Evolutionary conservation across 2,329 filamentous ascomycete genomes (phyloP).

Genomic region (Beauveria bassiana): DNA sequence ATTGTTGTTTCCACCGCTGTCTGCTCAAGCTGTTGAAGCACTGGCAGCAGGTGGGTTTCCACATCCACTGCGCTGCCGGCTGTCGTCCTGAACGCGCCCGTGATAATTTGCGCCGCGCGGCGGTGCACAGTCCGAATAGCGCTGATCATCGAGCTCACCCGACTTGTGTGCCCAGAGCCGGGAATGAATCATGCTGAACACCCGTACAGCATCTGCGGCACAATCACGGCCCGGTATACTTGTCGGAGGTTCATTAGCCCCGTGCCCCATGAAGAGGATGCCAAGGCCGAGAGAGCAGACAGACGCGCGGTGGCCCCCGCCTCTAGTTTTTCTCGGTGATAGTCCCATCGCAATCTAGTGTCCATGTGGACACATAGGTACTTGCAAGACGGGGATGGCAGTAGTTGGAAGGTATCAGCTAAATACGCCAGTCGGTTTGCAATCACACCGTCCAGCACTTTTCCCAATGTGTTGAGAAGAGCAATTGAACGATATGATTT

Average conservation of each 20-base stretch:
- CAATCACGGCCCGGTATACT: neutral
- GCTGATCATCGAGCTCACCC: too few species aligned
- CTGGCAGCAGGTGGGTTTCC: too few species aligned
- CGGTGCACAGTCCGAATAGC: too few species aligned
- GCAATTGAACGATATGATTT: constrained; percentile 16
- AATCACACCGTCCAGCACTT: constrained; percentile 13
- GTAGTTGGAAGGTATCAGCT: constrained; percentile 8
- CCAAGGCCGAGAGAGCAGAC: neutral
- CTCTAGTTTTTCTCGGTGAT: neutral
- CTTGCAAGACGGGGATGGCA: neutral
- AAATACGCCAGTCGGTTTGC: constrained; percentile 13
- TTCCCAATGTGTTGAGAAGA: constrained; percentile 15
- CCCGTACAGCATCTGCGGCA: neutral
- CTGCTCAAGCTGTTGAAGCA: too few species aligned
- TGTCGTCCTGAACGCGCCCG: too few species aligned
- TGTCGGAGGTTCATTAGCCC: neutral
- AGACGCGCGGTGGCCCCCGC: neutral
- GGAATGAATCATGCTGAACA: neutral
- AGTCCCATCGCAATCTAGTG: neutral
- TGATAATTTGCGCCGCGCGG: too few species aligned
- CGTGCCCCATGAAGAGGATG: neutral
- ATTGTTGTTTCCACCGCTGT: too few species aligned
- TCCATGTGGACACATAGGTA: neutral
- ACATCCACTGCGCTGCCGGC: too few species aligned
- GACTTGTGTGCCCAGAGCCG: neutral